Percentiles rank a stretch among this genome's conserved stretches.
Conservation (phyloP, 31 red algal species). For the Asparagopsis taxiformis region DNA sequence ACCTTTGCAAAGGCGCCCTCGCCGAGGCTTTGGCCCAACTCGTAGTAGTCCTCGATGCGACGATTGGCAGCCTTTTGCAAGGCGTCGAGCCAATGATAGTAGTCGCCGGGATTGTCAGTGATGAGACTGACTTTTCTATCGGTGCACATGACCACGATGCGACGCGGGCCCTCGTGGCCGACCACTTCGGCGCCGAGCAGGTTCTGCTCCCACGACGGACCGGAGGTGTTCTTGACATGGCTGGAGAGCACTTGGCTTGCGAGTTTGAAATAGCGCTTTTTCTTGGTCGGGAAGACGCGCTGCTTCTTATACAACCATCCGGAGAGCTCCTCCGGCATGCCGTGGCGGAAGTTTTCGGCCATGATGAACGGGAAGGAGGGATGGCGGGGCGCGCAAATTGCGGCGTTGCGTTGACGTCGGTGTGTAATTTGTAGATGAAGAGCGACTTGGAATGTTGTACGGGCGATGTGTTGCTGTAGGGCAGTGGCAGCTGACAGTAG, state of each 20-base stretch:
- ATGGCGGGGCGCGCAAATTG: not conserved
- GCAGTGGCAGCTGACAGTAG: too few relatives aligned
- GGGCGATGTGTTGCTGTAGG: too few relatives aligned
- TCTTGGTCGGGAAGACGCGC: slow-evolving; percentile 66
- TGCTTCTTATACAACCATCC: slow-evolving; percentile 71
- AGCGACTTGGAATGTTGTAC: too few relatives aligned
- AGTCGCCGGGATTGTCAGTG: slow-evolving; percentile 56
- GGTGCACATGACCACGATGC: slow-evolving; percentile 66
- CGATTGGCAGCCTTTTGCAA: slow-evolving; percentile 73
- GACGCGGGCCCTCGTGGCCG: slow-evolving; percentile 43
- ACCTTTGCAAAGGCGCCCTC: slow-evolving; percentile 91
- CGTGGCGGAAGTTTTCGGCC: slow-evolving; percentile 80
- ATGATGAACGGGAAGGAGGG: slow-evolving; percentile 2
- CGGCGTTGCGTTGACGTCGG: too few relatives aligned
- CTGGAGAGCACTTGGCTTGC: slow-evolving; percentile 66
- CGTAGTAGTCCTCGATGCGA: slow-evolving; percentile 77
- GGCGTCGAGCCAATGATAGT: slow-evolving; percentile 75
- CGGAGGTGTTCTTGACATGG: slow-evolving; percentile 62
- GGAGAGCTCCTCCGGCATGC: slow-evolving; percentile 74
- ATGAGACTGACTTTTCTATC: slow-evolving; percentile 70
- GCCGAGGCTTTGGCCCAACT: slow-evolving; percentile 70
- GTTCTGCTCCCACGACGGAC: slow-evolving; percentile 72
- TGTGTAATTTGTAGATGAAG: too few relatives aligned
- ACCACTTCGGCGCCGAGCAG: slow-evolving; percentile 65
- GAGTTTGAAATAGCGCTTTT: slow-evolving; percentile 70